Evolutionary conservation across 1,284 basidiomycete genomes (phyloP), one percentile per base, ranked within the genome.

Genomic region (Ustilago trichophora): DNA sequence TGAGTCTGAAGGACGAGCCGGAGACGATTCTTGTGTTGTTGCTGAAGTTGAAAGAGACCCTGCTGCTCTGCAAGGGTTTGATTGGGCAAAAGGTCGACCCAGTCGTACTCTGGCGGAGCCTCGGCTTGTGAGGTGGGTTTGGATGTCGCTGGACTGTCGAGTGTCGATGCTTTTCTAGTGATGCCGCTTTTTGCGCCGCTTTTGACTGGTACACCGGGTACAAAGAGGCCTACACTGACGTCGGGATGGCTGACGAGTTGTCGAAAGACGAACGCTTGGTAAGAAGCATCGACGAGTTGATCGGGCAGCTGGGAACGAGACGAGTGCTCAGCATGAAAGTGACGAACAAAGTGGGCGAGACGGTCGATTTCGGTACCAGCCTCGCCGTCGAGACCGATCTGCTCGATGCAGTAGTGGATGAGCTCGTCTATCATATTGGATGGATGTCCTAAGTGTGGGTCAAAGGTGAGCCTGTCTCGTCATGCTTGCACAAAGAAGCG

Each of bases 361-460:
- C 90, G 87, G 18, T 87, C 87, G 44, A 88, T 85, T 69, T 88
- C 84, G 78, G 88, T 90, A 4, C 91, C 91, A 90, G 66, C 84
- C 77, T 91, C 90, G n/a, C 90, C 90, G 64, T 91, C 90, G 78
- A 90, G 91, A 8, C 90, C 86, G 19, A 92, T 84, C 80, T 92
- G 89, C 49, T 88, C 87, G 32, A 91, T 84, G 78, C 88, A 88
- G 76, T 90, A 87, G 63, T 87, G 87, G 33, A 91, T 82, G 49
- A 91, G 87, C 68, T 90, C 87, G 80, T 91, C 90, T 87, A 91
- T 90, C 76, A 74, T 76, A 18, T 4, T 49, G 38, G n/a, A n/a
- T n/a, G n/a, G n/a, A n/a, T n/a, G n/a, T n/a, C n/a, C n/a, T n/a
- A n/a, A n/a, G n/a, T n/a, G n/a, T n/a, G n/a, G n/a, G n/a, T n/a